A percentile compares a stretch with the other conserved stretches of the same genome.
phyloP scores from a whole-genome alignment of 1,284 basidiomycete genomes.

The Cerrena zonata region DNA sequence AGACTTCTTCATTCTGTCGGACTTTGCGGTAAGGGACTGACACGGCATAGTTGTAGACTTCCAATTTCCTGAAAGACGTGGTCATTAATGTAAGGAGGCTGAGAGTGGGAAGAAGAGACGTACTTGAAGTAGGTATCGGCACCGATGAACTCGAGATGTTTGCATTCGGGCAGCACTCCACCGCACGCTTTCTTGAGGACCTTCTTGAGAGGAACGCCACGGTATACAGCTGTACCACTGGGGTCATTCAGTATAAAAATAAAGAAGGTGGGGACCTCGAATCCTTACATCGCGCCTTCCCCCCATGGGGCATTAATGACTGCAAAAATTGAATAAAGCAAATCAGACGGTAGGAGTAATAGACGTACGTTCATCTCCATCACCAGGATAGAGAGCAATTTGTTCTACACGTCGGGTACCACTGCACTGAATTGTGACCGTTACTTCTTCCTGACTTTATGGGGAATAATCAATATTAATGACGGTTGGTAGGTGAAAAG shows the following conservation, averaged over 20 bases:
- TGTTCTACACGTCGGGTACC: slow-evolving; percentile 52
- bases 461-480: not conserved
- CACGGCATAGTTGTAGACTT: slow-evolving; percentile 51
- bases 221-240: slow-evolving; percentile 32
- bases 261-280: not conserved
- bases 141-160: slow-evolving; percentile 52
- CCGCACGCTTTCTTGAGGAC: slow-evolving; percentile 49
- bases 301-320: slow-evolving; percentile 38
- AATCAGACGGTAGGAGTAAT: slow-evolving; percentile 21
- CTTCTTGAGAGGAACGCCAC: slow-evolving; percentile 49
- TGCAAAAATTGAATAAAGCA: not conserved
- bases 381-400: slow-evolving; percentile 49
- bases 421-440: slow-evolving; percentile 50
- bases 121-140: slow-evolving; percentile 58
- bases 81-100: not conserved
- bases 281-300: slow-evolving; percentile 47
- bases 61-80: slow-evolving; percentile 34
- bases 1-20: slow-evolving; percentile 42
- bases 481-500: too few relatives aligned
- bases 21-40: slow-evolving; percentile 52
- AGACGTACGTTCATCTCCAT: slow-evolving; percentile 48
- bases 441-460: slow-evolving; percentile 41
- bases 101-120: slow-evolving; percentile 9
- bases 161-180: slow-evolving; percentile 42
- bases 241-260: not conserved